Conservation (phyloP, 2,329 filamentous ascomycete genomes). For the Lachnellula hyalina region DNA sequence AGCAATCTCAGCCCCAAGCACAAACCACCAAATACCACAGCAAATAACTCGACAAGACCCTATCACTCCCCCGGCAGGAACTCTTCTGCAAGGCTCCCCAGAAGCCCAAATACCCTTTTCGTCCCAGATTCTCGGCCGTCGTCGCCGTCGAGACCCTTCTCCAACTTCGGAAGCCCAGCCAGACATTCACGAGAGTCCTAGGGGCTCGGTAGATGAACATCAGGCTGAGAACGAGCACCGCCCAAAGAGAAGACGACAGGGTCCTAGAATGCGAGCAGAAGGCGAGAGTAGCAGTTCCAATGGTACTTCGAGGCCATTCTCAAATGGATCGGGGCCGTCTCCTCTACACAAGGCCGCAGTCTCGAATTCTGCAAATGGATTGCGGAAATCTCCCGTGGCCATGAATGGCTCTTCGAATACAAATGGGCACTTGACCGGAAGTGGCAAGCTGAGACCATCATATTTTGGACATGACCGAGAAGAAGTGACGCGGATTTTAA, state of each 20-base stretch:
- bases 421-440: constrained; percentile 23
- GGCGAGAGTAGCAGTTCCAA: constrained; percentile 49
- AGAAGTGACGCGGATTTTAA: constrained; percentile 86
- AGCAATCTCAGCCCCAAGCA: constrained; percentile 38
- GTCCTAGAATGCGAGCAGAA: constrained; percentile 59
- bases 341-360: constrained; percentile 39
- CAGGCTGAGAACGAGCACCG: constrained; percentile 31
- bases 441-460: constrained; percentile 24
- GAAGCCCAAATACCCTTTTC: constrained; percentile 26
- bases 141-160: constrained; percentile 44
- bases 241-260: constrained; percentile 54
- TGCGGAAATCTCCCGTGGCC: constrained; percentile 39
- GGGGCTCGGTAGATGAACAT: constrained; percentile 17
- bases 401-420: constrained; percentile 49
- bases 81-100: constrained; percentile 22
- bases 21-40: constrained; percentile 14
- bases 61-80: constrained; percentile 28
- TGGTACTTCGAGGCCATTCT: constrained; percentile 46
- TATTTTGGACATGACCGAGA: constrained; percentile 88
- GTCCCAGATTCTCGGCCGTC: constrained; percentile 42
- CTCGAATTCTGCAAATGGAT: constrained; percentile 42
- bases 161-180: constrained; percentile 35
- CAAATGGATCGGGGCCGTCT: constrained; percentile 49
- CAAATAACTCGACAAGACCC: neutral
- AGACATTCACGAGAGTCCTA: constrained; percentile 26